These are phyloP conservation scores for Astragalus membranaceus DNA, from an alignment of 306 rosid species.

Conservation along the genomic window DNA sequence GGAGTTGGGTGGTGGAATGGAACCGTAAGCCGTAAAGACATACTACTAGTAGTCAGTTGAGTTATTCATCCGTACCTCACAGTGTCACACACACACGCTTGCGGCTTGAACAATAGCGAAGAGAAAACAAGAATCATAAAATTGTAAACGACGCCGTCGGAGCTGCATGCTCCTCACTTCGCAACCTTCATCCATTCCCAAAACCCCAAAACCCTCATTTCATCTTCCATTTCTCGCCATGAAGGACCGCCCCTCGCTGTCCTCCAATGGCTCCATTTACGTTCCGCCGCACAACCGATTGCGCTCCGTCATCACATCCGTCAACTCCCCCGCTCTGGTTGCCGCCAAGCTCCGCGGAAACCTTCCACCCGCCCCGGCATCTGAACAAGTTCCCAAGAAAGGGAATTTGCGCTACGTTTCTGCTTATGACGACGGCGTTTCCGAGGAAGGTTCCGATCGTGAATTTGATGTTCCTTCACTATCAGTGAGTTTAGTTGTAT, in stretches of 20 bases:
- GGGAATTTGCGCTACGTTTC: conserved; percentile 36
- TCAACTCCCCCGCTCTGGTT: conserved; percentile 31
- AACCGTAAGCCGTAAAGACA: not conserved
- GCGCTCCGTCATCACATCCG: conserved; percentile 50
- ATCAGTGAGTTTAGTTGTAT: conserved; percentile 27
- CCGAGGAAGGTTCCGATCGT: conserved; percentile 45
- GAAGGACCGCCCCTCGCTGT: conserved; percentile 83
- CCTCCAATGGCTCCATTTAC: conserved; percentile 63
- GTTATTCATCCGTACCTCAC: not conserved
- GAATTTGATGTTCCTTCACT: conserved; percentile 34
- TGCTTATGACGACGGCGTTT: conserved; percentile 43
- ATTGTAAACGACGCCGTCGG: conserved; percentile 21
- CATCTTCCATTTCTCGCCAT: conserved; percentile 31
- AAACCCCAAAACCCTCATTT: conserved; percentile 38
- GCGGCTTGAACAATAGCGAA: not conserved
- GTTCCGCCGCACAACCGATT: conserved; percentile 87
- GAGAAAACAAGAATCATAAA: not conserved
- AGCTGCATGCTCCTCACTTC: conserved; percentile 37
- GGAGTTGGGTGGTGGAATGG: too few species aligned
- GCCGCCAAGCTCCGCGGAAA: conserved; percentile 37
- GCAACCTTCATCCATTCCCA: conserved; percentile 15
- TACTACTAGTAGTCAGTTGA: not conserved
- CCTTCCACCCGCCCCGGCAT: conserved; percentile 23
- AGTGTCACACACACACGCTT: not conserved
- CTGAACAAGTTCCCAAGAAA: conserved; percentile 31